phyloP scores from a whole-genome alignment of 2,329 filamentous ascomycete species.

The Pseudogymnoascus sp. region DNA sequence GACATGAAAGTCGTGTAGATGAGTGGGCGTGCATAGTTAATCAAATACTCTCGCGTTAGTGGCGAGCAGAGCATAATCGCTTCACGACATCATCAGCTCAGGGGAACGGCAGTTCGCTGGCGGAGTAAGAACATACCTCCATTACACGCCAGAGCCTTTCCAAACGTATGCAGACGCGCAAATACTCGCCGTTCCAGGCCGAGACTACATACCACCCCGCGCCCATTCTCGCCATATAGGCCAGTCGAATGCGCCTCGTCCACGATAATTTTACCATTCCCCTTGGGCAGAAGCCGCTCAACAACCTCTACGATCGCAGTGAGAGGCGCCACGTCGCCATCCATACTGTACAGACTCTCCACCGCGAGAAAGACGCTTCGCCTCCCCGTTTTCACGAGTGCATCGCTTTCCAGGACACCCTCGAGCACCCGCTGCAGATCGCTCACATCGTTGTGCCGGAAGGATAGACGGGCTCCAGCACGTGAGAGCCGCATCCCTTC shows the following conservation, averaged over 20 bases:
- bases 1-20: constrained; percentile 69
- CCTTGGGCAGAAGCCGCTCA: constrained; percentile 45
- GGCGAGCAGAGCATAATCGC: constrained; percentile 57
- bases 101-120: background rate
- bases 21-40: constrained; percentile 69
- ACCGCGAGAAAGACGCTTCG: constrained; percentile 60
- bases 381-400: constrained; percentile 19
- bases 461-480: constrained; percentile 41
- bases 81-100: constrained; percentile 27
- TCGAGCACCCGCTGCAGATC: constrained; percentile 27
- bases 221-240: constrained; percentile 47
- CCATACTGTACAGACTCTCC: constrained; percentile 75
- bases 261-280: constrained; percentile 56
- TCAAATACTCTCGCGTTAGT: constrained; percentile 54
- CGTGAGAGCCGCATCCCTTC: constrained; percentile 66
- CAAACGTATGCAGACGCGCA: constrained; percentile 57
- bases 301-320: constrained; percentile 51
- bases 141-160: constrained; percentile 60
- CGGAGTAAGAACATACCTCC: constrained; percentile 49
- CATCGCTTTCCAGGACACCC: constrained; percentile 4
- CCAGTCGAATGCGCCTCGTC: constrained; percentile 65
- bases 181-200: constrained; percentile 50
- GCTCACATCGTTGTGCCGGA: constrained; percentile 49
- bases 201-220: constrained; percentile 50
- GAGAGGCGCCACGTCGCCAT: constrained; percentile 65